Conservation (phyloP, 305 asterid genomes). For the Fraxinus baroniana region DNA sequence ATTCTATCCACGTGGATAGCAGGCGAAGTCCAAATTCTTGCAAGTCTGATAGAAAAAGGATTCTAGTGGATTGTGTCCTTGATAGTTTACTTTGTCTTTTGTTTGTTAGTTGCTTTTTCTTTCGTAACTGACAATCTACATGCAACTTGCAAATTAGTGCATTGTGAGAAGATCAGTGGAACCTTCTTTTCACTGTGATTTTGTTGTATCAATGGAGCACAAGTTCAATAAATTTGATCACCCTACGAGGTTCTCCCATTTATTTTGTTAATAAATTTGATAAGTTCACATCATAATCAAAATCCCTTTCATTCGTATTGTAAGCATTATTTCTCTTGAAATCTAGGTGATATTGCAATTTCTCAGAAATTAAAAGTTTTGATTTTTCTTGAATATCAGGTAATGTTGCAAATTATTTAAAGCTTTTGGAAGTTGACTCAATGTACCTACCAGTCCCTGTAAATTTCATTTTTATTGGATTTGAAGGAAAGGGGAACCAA, state of each 20-base stretch:
- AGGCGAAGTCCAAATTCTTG: not conserved
- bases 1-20: conserved; percentile 3
- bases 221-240: not conserved
- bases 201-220: not conserved
- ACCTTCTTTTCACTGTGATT: conserved; percentile 4
- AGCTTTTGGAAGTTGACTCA: conserved; percentile 89
- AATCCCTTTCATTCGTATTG: conserved; percentile 15
- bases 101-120: conserved; percentile 12
- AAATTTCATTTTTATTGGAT: conserved; percentile 88
- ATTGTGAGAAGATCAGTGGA: conserved; percentile 6
- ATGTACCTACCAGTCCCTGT: conserved; percentile 90
- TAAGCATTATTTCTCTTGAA: conserved; percentile 8
- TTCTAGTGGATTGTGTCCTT: not conserved
- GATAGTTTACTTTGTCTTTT: not conserved
- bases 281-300: not conserved
- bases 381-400: conserved; percentile 53
- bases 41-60: not conserved
- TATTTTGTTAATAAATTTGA: not conserved
- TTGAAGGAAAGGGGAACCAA: conserved; percentile 94
- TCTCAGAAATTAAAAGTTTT: conserved; percentile 2
- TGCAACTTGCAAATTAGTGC: not conserved
- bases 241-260: not conserved
- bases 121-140: not conserved
- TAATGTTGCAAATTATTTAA: conserved; percentile 75
- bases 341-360: not conserved